Conservation (phyloP, 2,329 filamentous ascomycete species). For the Nemania sp. region DNA sequence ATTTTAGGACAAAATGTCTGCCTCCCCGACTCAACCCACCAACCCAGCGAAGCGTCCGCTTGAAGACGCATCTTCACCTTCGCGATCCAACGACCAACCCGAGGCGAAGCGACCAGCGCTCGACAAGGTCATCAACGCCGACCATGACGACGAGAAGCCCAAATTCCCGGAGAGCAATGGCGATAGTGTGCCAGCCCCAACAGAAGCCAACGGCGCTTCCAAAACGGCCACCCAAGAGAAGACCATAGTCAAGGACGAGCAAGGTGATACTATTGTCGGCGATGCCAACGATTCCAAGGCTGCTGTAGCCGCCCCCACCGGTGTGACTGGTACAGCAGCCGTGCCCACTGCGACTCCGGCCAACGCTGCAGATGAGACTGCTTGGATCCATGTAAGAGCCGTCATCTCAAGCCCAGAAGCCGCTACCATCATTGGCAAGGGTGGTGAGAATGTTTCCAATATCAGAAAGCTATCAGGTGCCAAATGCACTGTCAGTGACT, state of each 20-base stretch:
- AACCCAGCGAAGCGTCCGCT: constrained; percentile 90
- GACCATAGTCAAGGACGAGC: constrained; percentile 65
- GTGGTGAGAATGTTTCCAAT: constrained; percentile 97
- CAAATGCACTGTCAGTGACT: constrained; percentile 99
- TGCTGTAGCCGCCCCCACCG: constrained; percentile 54
- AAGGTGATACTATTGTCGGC: constrained; percentile 76
- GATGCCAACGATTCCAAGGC: constrained; percentile 70
- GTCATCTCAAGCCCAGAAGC: constrained; percentile 98
- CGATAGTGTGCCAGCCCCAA: constrained; percentile 52
- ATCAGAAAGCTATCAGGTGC: constrained; percentile 95
- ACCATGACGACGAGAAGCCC: constrained; percentile 56
- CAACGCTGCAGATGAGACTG: constrained; percentile 84
- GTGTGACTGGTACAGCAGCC: constrained; percentile 50
- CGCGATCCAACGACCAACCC: constrained; percentile 89
- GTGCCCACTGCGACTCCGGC: constrained; percentile 57
- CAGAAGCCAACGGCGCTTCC: constrained; percentile 61
- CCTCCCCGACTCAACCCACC: constrained; percentile 73
- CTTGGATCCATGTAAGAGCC: constrained; percentile 96
- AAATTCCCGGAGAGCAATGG: constrained; percentile 56
- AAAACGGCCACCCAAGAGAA: constrained; percentile 63
- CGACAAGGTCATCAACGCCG: constrained; percentile 86
- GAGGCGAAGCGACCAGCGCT: constrained; percentile 97
- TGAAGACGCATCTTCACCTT: constrained; percentile 96
- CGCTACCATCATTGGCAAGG: constrained; percentile 97
- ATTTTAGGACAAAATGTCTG: constrained; percentile 74